Conservation (phyloP, 768 basidiomycete species). For the Cystobasidium onofrii region DNA sequence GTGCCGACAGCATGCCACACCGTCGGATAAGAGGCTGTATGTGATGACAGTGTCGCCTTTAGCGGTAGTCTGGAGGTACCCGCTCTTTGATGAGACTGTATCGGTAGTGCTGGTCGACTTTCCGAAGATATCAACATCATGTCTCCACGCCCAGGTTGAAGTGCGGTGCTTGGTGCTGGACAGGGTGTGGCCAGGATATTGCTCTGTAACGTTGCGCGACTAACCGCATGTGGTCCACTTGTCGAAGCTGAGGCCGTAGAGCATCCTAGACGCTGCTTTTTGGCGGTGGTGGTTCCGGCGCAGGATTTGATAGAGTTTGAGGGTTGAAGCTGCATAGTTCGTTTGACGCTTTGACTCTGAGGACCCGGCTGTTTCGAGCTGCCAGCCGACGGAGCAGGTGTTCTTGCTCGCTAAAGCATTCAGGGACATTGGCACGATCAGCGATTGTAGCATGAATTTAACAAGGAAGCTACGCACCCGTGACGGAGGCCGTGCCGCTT, state of each 20-base stretch:
- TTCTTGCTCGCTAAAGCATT: background rate
- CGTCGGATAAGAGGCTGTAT: background rate
- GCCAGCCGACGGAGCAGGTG: background rate
- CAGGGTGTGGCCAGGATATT: conserved; percentile 10
- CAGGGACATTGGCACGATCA: too few relatives aligned
- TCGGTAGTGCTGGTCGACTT: background rate
- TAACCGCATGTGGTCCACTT: background rate
- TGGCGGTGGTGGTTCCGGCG: background rate
- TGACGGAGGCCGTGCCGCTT: conserved; percentile 61
- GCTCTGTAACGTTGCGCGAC: background rate
- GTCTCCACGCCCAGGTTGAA: background rate
- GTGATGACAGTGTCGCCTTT: background rate
- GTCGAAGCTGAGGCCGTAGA: background rate
- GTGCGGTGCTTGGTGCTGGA: background rate
- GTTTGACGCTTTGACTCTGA: background rate
- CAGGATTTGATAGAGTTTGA: background rate
- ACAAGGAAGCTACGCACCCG: background rate
- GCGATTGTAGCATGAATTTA: too few relatives aligned
- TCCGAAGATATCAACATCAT: background rate
- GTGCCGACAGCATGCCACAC: background rate
- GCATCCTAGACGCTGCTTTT: background rate
- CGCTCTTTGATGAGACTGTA: background rate
- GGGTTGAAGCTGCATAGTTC: background rate
- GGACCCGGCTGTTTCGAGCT: background rate
- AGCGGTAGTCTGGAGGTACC: background rate